phyloP scores from a whole-genome alignment of 176 grass and related monocot genomes.

The Hordeum marinum region DNA sequence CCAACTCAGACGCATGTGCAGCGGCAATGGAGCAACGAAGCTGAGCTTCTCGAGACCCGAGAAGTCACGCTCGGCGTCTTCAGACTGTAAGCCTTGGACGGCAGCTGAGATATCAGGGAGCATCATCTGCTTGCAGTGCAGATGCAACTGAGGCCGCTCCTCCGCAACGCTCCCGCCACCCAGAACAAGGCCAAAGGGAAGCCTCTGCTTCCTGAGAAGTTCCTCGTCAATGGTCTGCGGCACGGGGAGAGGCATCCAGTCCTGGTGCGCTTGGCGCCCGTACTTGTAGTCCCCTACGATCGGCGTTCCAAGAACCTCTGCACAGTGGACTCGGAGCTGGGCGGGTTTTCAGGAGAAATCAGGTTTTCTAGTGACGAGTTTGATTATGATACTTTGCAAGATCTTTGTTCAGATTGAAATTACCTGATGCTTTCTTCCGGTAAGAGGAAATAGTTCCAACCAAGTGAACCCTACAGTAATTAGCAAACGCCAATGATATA shows the following conservation, averaged over 20 bases:
- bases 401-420: constrained; percentile 5
- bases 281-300: constrained; percentile 87
- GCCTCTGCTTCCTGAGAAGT: constrained; percentile 39
- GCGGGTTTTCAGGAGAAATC: constrained; percentile 13
- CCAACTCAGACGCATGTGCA: constrained; percentile 81
- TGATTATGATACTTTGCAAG: background rate
- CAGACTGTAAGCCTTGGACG: constrained; percentile 45
- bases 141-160: constrained; percentile 58
- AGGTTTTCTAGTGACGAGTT: background rate
- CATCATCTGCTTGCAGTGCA: constrained; percentile 96
- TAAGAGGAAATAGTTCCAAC: constrained; percentile 79
- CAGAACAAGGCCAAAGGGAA: constrained; percentile 72
- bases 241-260: constrained; percentile 47
- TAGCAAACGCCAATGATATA: constrained; percentile 12
- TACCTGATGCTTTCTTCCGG: constrained; percentile 99
- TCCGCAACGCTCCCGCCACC: constrained; percentile 58
- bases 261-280: constrained; percentile 53
- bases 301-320: constrained; percentile 70
- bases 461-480: constrained; percentile 61
- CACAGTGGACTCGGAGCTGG: constrained; percentile 85
- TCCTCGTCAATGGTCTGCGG: constrained; percentile 23
- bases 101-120: constrained; percentile 65
- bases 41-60: constrained; percentile 56
- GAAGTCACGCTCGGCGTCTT: constrained; percentile 30
- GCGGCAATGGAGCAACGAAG: constrained; percentile 71